Evolutionary conservation across 768 basidiomycete genomes (phyloP).

Genomic region (Ramaria rubella): DNA sequence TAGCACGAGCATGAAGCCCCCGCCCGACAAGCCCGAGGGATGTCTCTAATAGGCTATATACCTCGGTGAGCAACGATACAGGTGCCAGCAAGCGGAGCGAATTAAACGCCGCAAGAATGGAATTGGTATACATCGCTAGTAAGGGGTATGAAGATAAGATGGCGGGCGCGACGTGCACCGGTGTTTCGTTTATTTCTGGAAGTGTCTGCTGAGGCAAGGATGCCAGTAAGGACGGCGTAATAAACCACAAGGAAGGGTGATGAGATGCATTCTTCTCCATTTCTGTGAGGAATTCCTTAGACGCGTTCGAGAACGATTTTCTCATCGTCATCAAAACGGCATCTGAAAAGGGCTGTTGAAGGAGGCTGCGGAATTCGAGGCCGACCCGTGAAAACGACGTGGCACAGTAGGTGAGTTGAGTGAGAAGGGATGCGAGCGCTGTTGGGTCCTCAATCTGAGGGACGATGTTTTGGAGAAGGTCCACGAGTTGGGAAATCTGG

Average conservation of each 20-base stretch:
- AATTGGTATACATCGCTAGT: conserved; percentile 67
- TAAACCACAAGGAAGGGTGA: conserved; percentile 48
- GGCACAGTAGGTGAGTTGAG: conserved; percentile 91
- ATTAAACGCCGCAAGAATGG: conserved; percentile 68
- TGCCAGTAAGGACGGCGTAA: conserved; percentile 30
- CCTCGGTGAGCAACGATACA: conserved; percentile 43
- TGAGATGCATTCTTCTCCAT: conserved; percentile 20
- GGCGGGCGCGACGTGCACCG: conserved; percentile 59
- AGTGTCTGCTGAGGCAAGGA: conserved; percentile 23
- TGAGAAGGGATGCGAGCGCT: conserved; percentile 75
- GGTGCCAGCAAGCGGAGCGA: conserved; percentile 77
- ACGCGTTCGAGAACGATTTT: conserved; percentile 41
- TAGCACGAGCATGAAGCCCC: conserved; percentile 41
- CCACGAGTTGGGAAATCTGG: conserved; percentile 41
- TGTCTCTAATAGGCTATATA: conserved; percentile 45
- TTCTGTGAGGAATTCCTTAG: conserved; percentile 18
- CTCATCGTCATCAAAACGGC: conserved; percentile 56
- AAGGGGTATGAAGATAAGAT: conserved; percentile 68
- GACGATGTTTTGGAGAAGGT: conserved; percentile 55
- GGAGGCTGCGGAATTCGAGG: conserved; percentile 72
- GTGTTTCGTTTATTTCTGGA: conserved; percentile 11
- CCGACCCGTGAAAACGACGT: conserved; percentile 89
- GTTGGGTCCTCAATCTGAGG: conserved; percentile 52
- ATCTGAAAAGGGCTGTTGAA: conserved; percentile 58
- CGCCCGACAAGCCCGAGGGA: conserved; percentile 42